phyloP scores from a whole-genome alignment of 1,139 yeast genomes.

The Tardiomyces blankii region DNA sequence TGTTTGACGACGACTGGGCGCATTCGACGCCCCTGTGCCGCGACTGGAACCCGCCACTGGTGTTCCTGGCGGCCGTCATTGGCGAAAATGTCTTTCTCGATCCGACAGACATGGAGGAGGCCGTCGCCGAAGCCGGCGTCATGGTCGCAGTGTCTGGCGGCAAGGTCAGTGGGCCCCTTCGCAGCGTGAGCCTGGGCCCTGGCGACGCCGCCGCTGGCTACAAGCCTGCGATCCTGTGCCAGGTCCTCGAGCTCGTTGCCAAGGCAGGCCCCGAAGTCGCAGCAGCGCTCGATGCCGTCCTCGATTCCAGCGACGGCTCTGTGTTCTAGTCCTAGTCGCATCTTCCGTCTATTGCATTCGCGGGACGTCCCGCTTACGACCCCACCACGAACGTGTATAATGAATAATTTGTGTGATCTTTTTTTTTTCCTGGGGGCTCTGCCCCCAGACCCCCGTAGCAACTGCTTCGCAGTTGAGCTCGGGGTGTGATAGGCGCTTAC shows the following conservation, averaged over 20 bases:
- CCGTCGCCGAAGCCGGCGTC: slow-evolving; percentile 74
- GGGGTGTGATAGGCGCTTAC: no score
- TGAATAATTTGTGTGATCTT: no score
- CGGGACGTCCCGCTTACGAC: no score
- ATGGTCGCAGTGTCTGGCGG: slow-evolving; percentile 60
- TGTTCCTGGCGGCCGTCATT: slow-evolving; percentile 63
- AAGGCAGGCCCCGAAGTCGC: neutral
- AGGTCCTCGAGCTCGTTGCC: neutral
- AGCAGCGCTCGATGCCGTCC: neutral
- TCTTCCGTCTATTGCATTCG: no score
- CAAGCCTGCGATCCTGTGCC: neutral
- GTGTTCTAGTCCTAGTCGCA: neutral
- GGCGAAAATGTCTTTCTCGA: slow-evolving; percentile 63
- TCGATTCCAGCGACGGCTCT: neutral
- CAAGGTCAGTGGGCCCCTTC: slow-evolving; percentile 40
- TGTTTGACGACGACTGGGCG: slow-evolving; percentile 82
- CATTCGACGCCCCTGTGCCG: slow-evolving; percentile 38
- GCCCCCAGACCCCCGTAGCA: no score
- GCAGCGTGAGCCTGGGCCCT: slow-evolving; percentile 6
- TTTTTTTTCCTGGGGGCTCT: no score
- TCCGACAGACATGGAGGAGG: slow-evolving; percentile 78
- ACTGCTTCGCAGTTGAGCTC: no score
- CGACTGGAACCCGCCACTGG: slow-evolving; percentile 56
- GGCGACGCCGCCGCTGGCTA: neutral
- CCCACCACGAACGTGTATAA: no score